Evolutionary conservation across 495 filamentous ascomycete species (phyloP), one percentile per base, ranked within the genome.

Genomic region (Sporormia fimetaria): DNA sequence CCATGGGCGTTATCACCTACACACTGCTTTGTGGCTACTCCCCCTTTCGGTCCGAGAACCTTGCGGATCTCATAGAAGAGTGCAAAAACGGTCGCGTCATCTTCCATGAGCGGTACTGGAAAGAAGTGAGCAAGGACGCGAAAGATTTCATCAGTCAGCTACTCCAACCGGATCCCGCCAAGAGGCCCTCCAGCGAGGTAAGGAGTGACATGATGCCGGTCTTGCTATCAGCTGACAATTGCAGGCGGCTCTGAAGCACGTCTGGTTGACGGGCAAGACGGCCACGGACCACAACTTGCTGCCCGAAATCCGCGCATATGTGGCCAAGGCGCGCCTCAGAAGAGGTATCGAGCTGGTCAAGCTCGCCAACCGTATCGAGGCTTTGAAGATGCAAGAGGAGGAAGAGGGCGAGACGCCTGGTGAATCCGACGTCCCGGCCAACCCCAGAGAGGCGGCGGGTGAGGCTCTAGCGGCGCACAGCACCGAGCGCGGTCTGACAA

Each of bases 11-110:
- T 50, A 96, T 99, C 57, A 96, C 92, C 21, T 99, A 99, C 65
- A 96, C 92, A 11, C 73, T 99, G n/a, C 83, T 99, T 27, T 99
- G 90, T 63, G 90, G 90, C 35, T 99, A 99, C 63, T 94, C 88
- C 8, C 90, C 90, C 21, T 99, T 96, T 76, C 80, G 90, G 40
- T 85, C 83, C 47, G 90, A 99, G 62, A 93, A 82, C 53, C 66
- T 99, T 21, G 74, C 80, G 41, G 90, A 95, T 54, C 70, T 99
- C 48, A 94, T 99, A 55, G 87, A 95, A 43, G 90, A 99, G 63
- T 95, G 87, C 64, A 82, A 78, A 45, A 73, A 68, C 44, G 86
- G 82, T n/a, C 75, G 78, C 31, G 83, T 96, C 42, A 77, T 95
- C 23, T 99, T 96, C 75, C 90, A 99, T 60, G 87, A 94, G 56